Conservation (phyloP, 768 basidiomycete species). For the Lactarius hatsudake region DNA sequence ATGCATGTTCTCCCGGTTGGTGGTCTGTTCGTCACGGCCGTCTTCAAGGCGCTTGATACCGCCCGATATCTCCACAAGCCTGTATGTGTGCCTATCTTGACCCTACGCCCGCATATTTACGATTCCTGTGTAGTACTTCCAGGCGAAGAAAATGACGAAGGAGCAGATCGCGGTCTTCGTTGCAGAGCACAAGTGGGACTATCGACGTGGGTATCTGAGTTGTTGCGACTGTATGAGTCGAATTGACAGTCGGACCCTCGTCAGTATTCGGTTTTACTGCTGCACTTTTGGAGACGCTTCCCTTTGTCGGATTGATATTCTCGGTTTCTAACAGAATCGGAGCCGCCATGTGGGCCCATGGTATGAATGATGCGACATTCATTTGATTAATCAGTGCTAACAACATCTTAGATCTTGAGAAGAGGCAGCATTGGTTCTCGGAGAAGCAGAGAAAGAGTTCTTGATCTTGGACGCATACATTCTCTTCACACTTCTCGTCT, state of each 20-base stretch:
- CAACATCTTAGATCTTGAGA: slow-evolving; percentile 53
- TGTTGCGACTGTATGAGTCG: background rate
- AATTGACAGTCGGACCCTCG: background rate
- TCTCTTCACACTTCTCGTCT: background rate
- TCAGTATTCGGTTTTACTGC: slow-evolving; percentile 84
- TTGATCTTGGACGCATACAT: background rate
- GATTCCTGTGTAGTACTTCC: slow-evolving; percentile 61
- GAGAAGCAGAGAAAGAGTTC: slow-evolving; percentile 28
- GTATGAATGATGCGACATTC: slow-evolving; percentile 37
- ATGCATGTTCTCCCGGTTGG: slow-evolving; percentile 61
- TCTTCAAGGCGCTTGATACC: slow-evolving; percentile 64
- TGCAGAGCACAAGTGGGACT: slow-evolving; percentile 89
- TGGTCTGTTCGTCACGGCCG: slow-evolving; percentile 59
- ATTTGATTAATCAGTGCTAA: background rate
- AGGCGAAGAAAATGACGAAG: slow-evolving; percentile 76
- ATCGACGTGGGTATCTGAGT: slow-evolving; percentile 50
- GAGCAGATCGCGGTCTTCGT: slow-evolving; percentile 71
- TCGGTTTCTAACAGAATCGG: slow-evolving; percentile 86
- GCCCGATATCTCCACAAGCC: slow-evolving; percentile 66
- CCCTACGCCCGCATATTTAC: background rate
- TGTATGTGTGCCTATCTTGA: slow-evolving; percentile 39
- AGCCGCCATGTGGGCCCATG: slow-evolving; percentile 93
- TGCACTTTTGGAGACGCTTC: slow-evolving; percentile 75
- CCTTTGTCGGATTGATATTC: slow-evolving; percentile 78
- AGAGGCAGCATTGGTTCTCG: slow-evolving; percentile 49